Percentiles rank a stretch among this genome's conserved stretches.
Conservation (phyloP, 2,329 filamentous ascomycete genomes). For the Fusarium staphyleae region DNA sequence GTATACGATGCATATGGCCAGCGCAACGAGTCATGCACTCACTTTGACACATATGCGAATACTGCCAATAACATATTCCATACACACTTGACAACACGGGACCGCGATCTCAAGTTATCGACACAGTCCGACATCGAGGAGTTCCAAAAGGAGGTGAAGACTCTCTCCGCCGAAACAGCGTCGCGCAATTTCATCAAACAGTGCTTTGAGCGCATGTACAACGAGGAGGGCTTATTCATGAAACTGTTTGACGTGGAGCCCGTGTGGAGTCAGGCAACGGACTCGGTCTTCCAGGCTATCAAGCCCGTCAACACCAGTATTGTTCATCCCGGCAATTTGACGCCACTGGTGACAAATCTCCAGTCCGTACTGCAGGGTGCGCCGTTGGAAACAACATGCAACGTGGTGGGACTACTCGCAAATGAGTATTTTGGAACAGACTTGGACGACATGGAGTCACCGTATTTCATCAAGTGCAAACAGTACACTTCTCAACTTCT, state of each 20-base stretch:
- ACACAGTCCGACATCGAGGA: constrained; percentile 61
- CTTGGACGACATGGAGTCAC: constrained; percentile 64
- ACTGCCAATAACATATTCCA: constrained; percentile 63
- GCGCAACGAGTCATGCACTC: constrained; percentile 51
- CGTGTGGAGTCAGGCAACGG: constrained; percentile 56
- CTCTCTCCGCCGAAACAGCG: constrained; percentile 59
- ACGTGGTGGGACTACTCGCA: constrained; percentile 63
- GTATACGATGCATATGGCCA: constrained; percentile 62
- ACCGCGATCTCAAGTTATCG: constrained; percentile 60
- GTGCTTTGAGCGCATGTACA: constrained; percentile 64
- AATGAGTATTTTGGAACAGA: constrained; percentile 65
- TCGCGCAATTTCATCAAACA: constrained; percentile 66
- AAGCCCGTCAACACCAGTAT: constrained; percentile 59
- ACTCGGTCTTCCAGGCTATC: constrained; percentile 60
- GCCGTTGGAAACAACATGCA: constrained; percentile 60
- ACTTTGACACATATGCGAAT: constrained; percentile 60
- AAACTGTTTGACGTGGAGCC: constrained; percentile 65
- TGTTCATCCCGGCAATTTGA: constrained; percentile 62
- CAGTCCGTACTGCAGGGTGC: constrained; percentile 57
- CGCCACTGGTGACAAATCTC: constrained; percentile 58
- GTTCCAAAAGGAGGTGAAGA: constrained; percentile 61
- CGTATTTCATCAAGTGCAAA: constrained; percentile 60
- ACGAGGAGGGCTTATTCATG: constrained; percentile 60
- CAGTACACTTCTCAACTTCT: constrained; percentile 64
- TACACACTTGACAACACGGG: constrained; percentile 60